These are phyloP conservation scores for Raphanus hybrid DNA, from an alignment of 441 rosid species.

Conservation along the genomic window DNA sequence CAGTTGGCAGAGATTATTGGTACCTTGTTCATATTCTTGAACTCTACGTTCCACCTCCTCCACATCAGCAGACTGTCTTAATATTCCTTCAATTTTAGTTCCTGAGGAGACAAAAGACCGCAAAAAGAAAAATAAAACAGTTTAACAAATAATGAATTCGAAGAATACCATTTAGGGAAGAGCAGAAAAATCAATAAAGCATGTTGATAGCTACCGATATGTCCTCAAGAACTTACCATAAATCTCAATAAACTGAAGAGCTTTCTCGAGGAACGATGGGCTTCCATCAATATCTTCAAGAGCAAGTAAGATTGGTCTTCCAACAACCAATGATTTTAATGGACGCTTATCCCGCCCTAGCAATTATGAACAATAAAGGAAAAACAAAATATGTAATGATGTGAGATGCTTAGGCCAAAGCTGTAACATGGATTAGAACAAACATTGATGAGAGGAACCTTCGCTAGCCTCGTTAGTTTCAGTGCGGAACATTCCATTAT, in stretches of 20 bases:
- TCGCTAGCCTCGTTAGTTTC: constrained; percentile 78
- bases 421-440: constrained; percentile 43
- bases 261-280: constrained; percentile 98
- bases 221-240: constrained; percentile 42
- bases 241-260: constrained; percentile 89
- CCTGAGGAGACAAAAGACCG: constrained; percentile 48
- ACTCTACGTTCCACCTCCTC: constrained; percentile 97
- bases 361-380: background rate
- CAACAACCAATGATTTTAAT: constrained; percentile 89
- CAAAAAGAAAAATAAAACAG: background rate
- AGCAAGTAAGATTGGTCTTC: constrained; percentile 98
- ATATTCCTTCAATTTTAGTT: constrained; percentile 86
- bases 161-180: background rate
- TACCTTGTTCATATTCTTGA: constrained; percentile 93
- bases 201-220: background rate
- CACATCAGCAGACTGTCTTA: constrained; percentile 96
- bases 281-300: constrained; percentile 98
- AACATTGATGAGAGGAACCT: constrained; percentile 76
- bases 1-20: background rate
- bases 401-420: too few species aligned
- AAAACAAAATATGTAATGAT: too few species aligned
- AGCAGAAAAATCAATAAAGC: background rate
- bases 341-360: constrained; percentile 91
- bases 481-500: constrained; percentile 84
- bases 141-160: background rate